A percentile compares a stretch with the other conserved stretches of the same genome.
Evolutionary conservation across 1,139 yeast species (phyloP).

Genomic region (Wickerhamomyces sp.): DNA sequence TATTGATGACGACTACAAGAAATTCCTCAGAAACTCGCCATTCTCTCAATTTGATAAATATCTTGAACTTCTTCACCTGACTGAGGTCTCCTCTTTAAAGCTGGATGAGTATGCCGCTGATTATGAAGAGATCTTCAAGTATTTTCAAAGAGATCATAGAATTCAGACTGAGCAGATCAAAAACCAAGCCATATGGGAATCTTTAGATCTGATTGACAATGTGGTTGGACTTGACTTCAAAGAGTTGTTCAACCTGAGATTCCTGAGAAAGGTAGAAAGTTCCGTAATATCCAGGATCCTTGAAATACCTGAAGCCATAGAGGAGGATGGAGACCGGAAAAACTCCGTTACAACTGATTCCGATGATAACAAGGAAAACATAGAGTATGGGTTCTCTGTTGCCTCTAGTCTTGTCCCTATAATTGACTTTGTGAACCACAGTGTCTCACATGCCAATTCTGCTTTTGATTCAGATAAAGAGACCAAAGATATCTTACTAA

Average conservation of each 20-base stretch:
- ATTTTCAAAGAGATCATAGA: constrained; percentile 19
- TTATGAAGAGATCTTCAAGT: constrained; percentile 14
- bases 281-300: constrained; percentile 55
- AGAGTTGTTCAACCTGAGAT: constrained; percentile 10
- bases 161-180: constrained; percentile 13
- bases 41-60: constrained; percentile 23
- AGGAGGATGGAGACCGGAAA: constrained; percentile 5
- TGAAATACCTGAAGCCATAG: constrained; percentile 49
- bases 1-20: constrained; percentile 3
- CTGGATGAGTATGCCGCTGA: constrained; percentile 22
- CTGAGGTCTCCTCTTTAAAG: constrained; percentile 23
- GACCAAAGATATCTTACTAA: constrained; percentile 42
- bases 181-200: constrained; percentile 16
- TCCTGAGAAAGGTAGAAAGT: constrained; percentile 33
- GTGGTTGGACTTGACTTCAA: constrained; percentile 23
- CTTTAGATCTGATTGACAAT: constrained; percentile 12
- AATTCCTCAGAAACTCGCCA: constrained; percentile 15
- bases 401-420: constrained; percentile 60
- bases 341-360: no score
- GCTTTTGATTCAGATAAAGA: constrained; percentile 55
- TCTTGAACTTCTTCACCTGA: constrained; percentile 20
- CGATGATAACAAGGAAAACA: neutral
- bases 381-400: constrained; percentile 36
- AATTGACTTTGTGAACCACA: constrained; percentile 65
- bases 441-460: constrained; percentile 39